Evolutionary conservation across 148 eudicot species (phyloP), one percentile per base, ranked within the genome.

Genomic region (Arctostaphylos glauca): DNA sequence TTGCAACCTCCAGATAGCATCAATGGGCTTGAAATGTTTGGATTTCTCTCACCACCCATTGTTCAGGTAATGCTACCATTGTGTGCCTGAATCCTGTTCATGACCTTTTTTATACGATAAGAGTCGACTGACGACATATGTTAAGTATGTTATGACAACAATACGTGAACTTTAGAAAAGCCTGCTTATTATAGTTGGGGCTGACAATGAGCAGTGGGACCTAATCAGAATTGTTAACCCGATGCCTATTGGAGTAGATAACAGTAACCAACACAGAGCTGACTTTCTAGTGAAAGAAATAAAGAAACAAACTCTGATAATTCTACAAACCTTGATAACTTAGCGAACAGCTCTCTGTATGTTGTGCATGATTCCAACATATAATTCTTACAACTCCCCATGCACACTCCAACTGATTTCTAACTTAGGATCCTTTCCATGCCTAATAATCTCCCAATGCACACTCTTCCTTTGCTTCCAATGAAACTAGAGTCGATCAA

Each of bases 21-120:
- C 52, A 84, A 89, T 48, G 92, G 92, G 56, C 87, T 90, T n/a
- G 83, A 86, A 78, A 90, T 90, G 92, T 90, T 90, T 86, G 92
- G 92, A 67, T 88, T 90, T 60, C 75, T 80, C 80, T 85, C 90
- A 2, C 90, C 88, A 21, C 76, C 85, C 71, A 87, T 91, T 21
- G 62, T 91, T 59, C 86, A 90, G 92, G 94, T 91, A 84, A 67
- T 44, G 78, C 64, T 75, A 16, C 9, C 10, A 7, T 48, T n/a
- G 6, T 58, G 23, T 47, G 16, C 18, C 38, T 15, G 50, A 47
- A 14, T 48, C 31, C 43, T 19, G 3, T 23, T 74, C 60, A 53
- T 13, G 47, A 10, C 54, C 52, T 38, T n/a, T 47, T 12, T 10
- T 1, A 19, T 60, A 58, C 0, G 19, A 21, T 16, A 44, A 81